Conservation (phyloP, 352 stramenopile genomes). For the Globisporangium splendens region DNA sequence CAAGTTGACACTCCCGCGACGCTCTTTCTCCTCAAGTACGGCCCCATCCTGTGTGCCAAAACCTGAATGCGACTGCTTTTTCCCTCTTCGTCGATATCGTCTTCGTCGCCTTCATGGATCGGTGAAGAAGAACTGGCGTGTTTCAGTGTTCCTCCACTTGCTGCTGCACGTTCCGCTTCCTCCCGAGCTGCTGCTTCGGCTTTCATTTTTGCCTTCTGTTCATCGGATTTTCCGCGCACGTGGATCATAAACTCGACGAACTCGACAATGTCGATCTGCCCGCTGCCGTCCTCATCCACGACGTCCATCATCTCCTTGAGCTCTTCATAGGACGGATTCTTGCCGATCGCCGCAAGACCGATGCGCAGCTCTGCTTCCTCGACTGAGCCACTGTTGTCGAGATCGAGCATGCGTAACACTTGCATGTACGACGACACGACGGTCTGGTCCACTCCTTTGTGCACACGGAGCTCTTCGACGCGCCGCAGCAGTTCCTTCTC, state of each 20-base stretch:
- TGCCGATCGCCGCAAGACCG: conserved; percentile 74
- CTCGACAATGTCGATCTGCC: conserved; percentile 85
- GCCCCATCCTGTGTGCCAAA: neutral
- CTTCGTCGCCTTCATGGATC: conserved; percentile 5
- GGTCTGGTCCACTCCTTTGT: conserved; percentile 44
- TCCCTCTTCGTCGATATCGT: conserved; percentile 4
- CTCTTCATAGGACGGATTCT: conserved; percentile 75
- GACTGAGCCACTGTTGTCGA: conserved; percentile 79
- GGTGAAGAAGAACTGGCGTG: neutral
- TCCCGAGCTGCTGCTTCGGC: conserved; percentile 10
- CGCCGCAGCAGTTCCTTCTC: conserved; percentile 66
- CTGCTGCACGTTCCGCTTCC: conserved; percentile 15
- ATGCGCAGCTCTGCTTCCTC: conserved; percentile 84
- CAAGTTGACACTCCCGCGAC: conserved; percentile 12
- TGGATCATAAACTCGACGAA: conserved; percentile 88
- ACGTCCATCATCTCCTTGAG: conserved; percentile 85
- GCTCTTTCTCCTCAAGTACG: conserved; percentile 4
- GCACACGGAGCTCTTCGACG: conserved; percentile 53
- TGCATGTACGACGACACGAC: conserved; percentile 73
- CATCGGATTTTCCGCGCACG: conserved; percentile 61
- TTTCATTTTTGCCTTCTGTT: conserved; percentile 30
- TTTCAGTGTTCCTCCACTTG: neutral
- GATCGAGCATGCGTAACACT: conserved; percentile 79
- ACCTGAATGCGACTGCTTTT: conserved; percentile 12
- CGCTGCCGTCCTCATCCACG: conserved; percentile 81